phyloP scores from a whole-genome alignment of 139 green algal species.

The Micractinium conductrix region DNA sequence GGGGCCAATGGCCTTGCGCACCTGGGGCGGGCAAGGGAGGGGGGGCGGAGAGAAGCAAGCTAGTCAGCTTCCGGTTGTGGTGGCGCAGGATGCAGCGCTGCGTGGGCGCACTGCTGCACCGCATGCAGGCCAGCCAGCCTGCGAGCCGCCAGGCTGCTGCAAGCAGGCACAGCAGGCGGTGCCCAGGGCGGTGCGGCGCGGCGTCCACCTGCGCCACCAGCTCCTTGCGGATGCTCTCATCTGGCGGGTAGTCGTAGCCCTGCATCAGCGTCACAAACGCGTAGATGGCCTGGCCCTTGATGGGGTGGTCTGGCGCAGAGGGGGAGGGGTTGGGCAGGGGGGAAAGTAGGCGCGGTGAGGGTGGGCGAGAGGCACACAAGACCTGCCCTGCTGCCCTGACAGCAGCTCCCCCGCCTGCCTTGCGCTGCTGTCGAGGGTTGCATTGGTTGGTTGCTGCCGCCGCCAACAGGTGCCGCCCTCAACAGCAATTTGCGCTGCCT shows the following conservation, averaged over 20 bases:
- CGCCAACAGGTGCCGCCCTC: no score
- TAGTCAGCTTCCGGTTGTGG: background rate
- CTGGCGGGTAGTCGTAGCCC: constrained; percentile 48
- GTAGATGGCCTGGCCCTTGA: constrained; percentile 95
- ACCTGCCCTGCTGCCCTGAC: no score
- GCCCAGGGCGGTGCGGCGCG: background rate
- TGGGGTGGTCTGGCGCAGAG: constrained; percentile 6
- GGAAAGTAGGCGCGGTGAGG: background rate
- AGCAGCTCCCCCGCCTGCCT: no score
- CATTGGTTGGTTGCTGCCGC: no score
- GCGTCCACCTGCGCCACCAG: constrained; percentile 62
- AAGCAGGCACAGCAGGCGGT: background rate
- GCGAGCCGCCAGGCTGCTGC: background rate
- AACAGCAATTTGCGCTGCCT: no score
- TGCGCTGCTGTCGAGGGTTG: no score
- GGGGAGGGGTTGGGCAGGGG: background rate
- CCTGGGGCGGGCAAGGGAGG: constrained; percentile 5
- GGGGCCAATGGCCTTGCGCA: constrained; percentile 73
- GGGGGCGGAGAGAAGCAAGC: background rate
- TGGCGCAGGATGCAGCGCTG: background rate
- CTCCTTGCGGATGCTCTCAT: constrained; percentile 68
- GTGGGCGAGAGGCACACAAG: background rate
- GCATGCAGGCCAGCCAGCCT: background rate
- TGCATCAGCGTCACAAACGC: constrained; percentile 93
- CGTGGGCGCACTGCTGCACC: background rate